A percentile compares a stretch with the other conserved stretches of the same genome.
These are phyloP conservation scores for Prunus fruticosa DNA, from an alignment of 306 rosid genomes.

Conservation along the genomic window DNA sequence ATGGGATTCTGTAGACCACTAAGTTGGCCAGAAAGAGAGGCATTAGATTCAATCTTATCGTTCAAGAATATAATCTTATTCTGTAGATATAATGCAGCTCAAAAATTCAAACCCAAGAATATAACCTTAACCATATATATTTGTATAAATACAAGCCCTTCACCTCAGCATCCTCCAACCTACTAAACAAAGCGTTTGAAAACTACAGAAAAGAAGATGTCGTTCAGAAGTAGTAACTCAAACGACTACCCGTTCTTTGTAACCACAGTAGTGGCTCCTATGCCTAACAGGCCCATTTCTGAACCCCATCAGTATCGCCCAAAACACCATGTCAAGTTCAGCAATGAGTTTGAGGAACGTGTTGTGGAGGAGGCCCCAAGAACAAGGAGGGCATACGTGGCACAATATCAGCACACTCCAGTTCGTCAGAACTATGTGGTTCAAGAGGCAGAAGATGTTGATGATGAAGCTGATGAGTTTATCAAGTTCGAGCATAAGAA, in stretches of 20 bases:
- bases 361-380: neutral
- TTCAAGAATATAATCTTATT: neutral
- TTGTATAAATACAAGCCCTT: neutral
- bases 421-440: neutral
- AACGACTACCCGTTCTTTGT: slow-evolving; percentile 6
- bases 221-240: neutral
- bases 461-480: slow-evolving; percentile 63
- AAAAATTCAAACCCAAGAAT: neutral
- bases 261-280: neutral
- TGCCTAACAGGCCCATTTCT: slow-evolving; percentile 7
- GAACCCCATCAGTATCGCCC: neutral
- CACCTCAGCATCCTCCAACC: neutral
- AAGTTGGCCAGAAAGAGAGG: neutral
- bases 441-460: slow-evolving; percentile 28
- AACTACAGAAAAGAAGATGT: slow-evolving; percentile 13
- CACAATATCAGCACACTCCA: neutral
- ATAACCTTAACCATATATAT: neutral
- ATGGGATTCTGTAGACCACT: neutral
- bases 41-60: slow-evolving; percentile 43
- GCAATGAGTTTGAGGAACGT: slow-evolving; percentile 17
- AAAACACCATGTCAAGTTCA: slow-evolving; percentile 15
- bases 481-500: slow-evolving; percentile 53
- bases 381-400: neutral
- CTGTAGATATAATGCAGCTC: neutral
- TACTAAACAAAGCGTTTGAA: neutral